Percentiles rank a stretch among this genome's conserved stretches.
These are phyloP conservation scores for Colletotrichum tabaci DNA, from an alignment of 2,329 filamentous ascomycete genomes.

Conservation along the genomic window DNA sequence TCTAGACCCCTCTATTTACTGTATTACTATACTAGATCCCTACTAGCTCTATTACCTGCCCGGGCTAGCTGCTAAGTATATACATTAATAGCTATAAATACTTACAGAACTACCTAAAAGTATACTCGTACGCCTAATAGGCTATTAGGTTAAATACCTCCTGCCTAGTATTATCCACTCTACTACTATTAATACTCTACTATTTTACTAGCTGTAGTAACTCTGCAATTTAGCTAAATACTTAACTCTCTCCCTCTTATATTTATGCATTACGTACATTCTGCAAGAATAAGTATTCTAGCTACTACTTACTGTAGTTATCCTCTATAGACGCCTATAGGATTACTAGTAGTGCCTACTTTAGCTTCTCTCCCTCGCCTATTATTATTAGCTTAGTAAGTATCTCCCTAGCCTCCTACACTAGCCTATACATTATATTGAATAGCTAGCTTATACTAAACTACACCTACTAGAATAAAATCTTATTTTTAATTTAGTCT, in stretches of 20 bases:
- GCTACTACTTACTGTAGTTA: neutral
- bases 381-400: constrained; percentile 23
- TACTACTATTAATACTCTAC: too few relatives aligned
- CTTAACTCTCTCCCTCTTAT: neutral
- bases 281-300: neutral
- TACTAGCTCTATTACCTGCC: too few relatives aligned
- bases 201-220: neutral
- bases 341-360: neutral
- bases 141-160: too few relatives aligned
- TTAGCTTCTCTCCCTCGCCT: neutral
- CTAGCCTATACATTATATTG: constrained; percentile 4
- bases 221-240: neutral
- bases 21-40: too few relatives aligned
- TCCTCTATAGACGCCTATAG: neutral
- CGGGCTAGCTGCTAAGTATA: too few relatives aligned
- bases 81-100: too few relatives aligned
- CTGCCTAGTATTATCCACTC: too few relatives aligned
- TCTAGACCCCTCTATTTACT: too few relatives aligned
- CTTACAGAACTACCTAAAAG: too few relatives aligned
- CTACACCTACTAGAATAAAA: neutral
- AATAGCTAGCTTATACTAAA: constrained; percentile 1
- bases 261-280: neutral
- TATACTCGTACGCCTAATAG: too few relatives aligned
- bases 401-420: constrained; percentile 4
- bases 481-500: neutral